Conservation (phyloP, 306 rosid genomes). For the Dalbergia cultrata region DNA sequence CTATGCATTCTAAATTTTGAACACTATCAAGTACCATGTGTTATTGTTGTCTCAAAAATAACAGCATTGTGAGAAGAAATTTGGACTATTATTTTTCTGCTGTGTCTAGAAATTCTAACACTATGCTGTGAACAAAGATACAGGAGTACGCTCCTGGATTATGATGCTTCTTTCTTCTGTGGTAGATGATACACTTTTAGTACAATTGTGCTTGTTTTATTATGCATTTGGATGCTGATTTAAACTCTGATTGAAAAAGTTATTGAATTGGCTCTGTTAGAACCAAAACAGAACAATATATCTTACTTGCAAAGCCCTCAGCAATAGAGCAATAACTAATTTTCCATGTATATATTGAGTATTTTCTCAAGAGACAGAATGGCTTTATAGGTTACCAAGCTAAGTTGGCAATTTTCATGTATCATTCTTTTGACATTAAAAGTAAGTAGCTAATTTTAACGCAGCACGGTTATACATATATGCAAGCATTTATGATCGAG, state of each 20-base stretch:
- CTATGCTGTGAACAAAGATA: slow-evolving; percentile 3
- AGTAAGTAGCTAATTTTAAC: slow-evolving; percentile 23
- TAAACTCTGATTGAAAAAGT: neutral
- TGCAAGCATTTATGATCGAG: slow-evolving; percentile 29
- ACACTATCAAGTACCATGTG: neutral
- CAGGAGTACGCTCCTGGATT: neutral
- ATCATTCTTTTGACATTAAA: slow-evolving; percentile 8
- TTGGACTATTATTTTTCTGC: slow-evolving; percentile 13
- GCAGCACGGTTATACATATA: neutral
- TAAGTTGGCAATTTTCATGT: slow-evolving; percentile 8
- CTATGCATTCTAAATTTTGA: neutral
- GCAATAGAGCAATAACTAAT: neutral
- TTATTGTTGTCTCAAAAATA: neutral
- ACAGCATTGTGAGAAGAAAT: neutral
- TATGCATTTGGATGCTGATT: neutral
- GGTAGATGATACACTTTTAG: slow-evolving; percentile 12
- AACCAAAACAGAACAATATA: slow-evolving; percentile 14
- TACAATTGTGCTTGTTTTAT: neutral
- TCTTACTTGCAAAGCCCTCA: neutral
- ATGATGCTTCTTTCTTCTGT: neutral
- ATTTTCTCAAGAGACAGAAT: neutral
- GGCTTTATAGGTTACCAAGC: slow-evolving; percentile 30
- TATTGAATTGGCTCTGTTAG: neutral
- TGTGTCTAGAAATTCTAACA: neutral
- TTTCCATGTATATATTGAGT: neutral